These are phyloP conservation scores for Colletotrichum sp. DNA, from an alignment of 2,329 filamentous ascomycete genomes.

Conservation along the genomic window DNA sequence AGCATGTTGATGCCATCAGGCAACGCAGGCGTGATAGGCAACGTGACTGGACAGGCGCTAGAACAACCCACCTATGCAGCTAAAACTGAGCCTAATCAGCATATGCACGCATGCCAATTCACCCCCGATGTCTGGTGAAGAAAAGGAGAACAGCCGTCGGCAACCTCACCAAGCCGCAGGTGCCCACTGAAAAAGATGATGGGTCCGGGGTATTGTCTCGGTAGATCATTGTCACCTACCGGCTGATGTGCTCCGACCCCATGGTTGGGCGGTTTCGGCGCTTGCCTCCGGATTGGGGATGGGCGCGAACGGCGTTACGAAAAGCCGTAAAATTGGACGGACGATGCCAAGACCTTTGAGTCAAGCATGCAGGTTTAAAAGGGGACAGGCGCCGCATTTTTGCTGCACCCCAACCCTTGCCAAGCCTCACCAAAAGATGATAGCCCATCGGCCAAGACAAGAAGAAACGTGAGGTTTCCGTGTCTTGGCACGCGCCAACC, in stretches of 20 bases:
- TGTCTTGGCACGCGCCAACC: conserved; percentile 11
- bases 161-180: neutral
- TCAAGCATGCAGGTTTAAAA: neutral
- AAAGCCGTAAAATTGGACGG: conserved; percentile 14
- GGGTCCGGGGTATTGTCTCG: neutral
- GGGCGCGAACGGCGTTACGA: neutral
- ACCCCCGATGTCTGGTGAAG: neutral
- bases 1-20: neutral
- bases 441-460: neutral
- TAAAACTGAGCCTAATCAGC: neutral
- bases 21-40: neutral
- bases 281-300: conserved; percentile 1
- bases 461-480: neutral
- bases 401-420: neutral
- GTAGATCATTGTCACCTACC: conserved; percentile 9
- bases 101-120: neutral
- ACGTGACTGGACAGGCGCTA: neutral
- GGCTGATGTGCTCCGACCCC: conserved; percentile 5
- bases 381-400: neutral
- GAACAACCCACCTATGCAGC: neutral
- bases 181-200: neutral
- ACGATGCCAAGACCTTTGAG: conserved; percentile 14
- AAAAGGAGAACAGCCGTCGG: neutral
- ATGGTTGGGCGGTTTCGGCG: neutral
- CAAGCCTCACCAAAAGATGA: conserved; percentile 1